These are phyloP conservation scores for Penicillium rolfsii DNA, from an alignment of 2,329 filamentous ascomycete genomes.

Conservation along the genomic window DNA sequence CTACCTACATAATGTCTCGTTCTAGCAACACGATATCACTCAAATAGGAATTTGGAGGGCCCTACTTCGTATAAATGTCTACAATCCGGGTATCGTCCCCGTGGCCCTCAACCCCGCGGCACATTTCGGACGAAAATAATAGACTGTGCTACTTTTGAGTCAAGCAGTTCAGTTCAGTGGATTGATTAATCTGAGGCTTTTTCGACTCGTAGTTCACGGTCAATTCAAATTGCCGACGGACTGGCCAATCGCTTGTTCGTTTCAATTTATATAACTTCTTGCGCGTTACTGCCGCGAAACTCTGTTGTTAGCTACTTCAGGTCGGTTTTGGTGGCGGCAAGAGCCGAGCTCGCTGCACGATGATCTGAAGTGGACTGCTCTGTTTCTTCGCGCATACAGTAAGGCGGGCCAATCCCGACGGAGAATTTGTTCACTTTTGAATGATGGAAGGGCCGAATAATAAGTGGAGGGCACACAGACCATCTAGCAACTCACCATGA, in stretches of 20 bases:
- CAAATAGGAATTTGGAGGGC: not conserved
- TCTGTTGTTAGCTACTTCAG: not conserved
- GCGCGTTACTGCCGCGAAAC: not conserved
- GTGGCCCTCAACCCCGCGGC: not conserved
- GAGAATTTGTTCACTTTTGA: not conserved
- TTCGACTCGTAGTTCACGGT: not conserved
- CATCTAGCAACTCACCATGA: constrained; percentile 6
- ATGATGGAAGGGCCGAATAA: not conserved
- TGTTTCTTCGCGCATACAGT: too few relatives aligned
- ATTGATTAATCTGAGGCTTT: not conserved
- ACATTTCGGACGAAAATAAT: not conserved
- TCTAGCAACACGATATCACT: not conserved
- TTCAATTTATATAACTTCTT: not conserved
- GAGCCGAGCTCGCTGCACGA: not conserved
- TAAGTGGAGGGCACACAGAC: not conserved
- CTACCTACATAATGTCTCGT: not conserved
- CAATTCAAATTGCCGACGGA: not conserved
- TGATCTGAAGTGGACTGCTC: not conserved
- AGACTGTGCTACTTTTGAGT: too few relatives aligned
- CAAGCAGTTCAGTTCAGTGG: not conserved
- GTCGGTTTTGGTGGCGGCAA: not conserved
- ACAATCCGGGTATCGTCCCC: not conserved
- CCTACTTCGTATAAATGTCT: not conserved
- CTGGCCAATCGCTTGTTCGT: not conserved
- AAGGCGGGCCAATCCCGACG: not conserved